These are phyloP conservation scores for Stachybotrys chlorohalonatus DNA, from an alignment of 2,329 filamentous ascomycete species.

Conservation along the genomic window DNA sequence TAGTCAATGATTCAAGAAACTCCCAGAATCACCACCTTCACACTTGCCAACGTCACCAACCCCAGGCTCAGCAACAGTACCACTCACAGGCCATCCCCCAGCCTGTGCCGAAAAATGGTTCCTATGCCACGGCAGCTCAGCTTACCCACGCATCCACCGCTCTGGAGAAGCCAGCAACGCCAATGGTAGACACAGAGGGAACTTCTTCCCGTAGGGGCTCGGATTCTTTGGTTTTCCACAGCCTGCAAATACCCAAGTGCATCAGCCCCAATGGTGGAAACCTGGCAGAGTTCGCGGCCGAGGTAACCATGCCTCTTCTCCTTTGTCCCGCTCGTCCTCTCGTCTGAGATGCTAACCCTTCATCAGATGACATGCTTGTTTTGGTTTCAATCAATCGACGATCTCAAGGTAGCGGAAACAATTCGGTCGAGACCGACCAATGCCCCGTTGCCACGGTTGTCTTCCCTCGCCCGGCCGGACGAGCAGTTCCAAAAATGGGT, in stretches of 20 bases:
- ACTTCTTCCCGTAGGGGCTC: slow-evolving; percentile 27
- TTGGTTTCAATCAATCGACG: slow-evolving; percentile 89
- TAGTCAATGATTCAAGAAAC: slow-evolving; percentile 22
- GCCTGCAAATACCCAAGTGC: slow-evolving; percentile 63
- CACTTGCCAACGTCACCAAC: slow-evolving; percentile 13
- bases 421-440: slow-evolving; percentile 32
- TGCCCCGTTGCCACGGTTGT: slow-evolving; percentile 42
- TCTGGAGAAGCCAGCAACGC: slow-evolving; percentile 3
- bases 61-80: neutral
- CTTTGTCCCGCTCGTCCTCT: neutral
- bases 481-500: slow-evolving; percentile 91
- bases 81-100: neutral
- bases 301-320: slow-evolving; percentile 42
- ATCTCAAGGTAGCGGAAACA: slow-evolving; percentile 65
- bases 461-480: slow-evolving; percentile 64
- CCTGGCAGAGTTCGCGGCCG: slow-evolving; percentile 73
- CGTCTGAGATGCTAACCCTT: neutral
- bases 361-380: slow-evolving; percentile 88
- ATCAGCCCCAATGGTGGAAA: slow-evolving; percentile 70
- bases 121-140: slow-evolving; percentile 5
- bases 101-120: neutral
- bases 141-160: neutral
- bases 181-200: slow-evolving; percentile 10
- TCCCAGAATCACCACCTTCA: slow-evolving; percentile 21
- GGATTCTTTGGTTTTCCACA: slow-evolving; percentile 43